phyloP scores from a whole-genome alignment of 2,329 filamentous ascomycete genomes.

The Alternaria consortialis region DNA sequence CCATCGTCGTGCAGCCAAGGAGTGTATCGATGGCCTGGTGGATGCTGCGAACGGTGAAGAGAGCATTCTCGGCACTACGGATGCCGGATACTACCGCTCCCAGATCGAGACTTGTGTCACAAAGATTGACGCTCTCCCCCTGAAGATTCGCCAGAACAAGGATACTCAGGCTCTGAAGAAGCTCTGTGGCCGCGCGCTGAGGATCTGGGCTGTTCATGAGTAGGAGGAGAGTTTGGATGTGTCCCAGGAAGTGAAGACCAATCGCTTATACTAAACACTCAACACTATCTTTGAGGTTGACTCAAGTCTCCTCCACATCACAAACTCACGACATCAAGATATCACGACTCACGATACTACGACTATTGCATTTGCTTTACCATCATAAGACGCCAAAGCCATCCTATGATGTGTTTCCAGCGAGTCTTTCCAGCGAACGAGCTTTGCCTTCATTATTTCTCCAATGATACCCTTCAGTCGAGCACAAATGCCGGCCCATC shows the following conservation, averaged over 20 bases:
- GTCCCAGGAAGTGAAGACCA: background rate
- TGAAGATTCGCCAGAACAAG: background rate
- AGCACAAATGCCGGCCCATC: too few species aligned
- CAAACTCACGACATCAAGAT: too few species aligned
- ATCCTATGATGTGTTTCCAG: background rate
- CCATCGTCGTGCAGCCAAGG: background rate
- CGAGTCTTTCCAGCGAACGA: background rate
- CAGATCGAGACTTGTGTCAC: conserved; percentile 8
- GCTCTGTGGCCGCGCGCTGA: conserved; percentile 8
- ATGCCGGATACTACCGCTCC: conserved; percentile 1
- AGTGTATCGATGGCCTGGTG: background rate
- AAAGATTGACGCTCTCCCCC: conserved; percentile 1
- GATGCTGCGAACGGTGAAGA: conserved; percentile 4
- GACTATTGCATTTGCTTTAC: background rate
- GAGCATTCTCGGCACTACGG: conserved; percentile 3
- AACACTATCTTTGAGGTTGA: fast-evolving
- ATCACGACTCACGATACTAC: background rate
- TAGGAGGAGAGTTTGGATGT: background rate
- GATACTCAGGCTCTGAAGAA: conserved; percentile 7
- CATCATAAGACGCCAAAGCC: background rate
- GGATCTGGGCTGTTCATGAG: conserved; percentile 8
- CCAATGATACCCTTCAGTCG: too few species aligned
- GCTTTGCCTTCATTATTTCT: too few species aligned
- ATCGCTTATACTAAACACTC: background rate
- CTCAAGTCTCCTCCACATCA: background rate